Base-by-base conservation (phyloP, 164 flowering plant genomes). In the Piper betle region DNA sequence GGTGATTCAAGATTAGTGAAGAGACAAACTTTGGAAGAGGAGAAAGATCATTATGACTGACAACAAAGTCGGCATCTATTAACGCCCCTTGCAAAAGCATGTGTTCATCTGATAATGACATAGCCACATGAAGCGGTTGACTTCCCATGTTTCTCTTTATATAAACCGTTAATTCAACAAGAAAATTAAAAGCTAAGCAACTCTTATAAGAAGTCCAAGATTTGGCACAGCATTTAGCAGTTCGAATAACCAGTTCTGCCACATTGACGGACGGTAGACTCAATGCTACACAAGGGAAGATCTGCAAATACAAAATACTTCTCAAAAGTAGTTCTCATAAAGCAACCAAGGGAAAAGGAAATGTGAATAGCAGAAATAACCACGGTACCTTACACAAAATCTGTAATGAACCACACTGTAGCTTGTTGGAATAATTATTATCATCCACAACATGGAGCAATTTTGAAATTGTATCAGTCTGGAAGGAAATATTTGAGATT, bases 381-480 rank as follows among this genome's bases (percentile, higher is more conserved):
- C 33, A 25, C 33, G 33, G 33, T 25, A 87, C 96, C 93, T 85
- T 79, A 37, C 67, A 68, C 70, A 92, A 70, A 57, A 82, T 68
- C 61, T 63, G 56, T 53, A 89, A 63, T 67, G 79, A 83, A 66
- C 75, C 77, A 73, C 66, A 67, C 38, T 77, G 88, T 65, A 76
- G 61, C 59, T 38, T 59, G 59, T 74, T 56, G 55, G 81, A 66
- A 73, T 73, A 43, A 38, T 73, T 68, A 48, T 72, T 58, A 39
- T 74, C 70, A 64, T 75, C 72, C 53, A 87, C 18, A 37, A 70
- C 52, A 69, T 65, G 65, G 60, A 81, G 56, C 66, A 88, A 73
- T 20, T 57, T 58, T 61, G 59, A 25, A 50, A 78, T n/a, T 16
- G 64, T 48, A 39, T 57, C 52, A 38, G 55, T 69, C 71, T 62